Evolutionary conservation across 768 basidiomycete genomes (phyloP).

Genomic region (Lentinula sp.): DNA sequence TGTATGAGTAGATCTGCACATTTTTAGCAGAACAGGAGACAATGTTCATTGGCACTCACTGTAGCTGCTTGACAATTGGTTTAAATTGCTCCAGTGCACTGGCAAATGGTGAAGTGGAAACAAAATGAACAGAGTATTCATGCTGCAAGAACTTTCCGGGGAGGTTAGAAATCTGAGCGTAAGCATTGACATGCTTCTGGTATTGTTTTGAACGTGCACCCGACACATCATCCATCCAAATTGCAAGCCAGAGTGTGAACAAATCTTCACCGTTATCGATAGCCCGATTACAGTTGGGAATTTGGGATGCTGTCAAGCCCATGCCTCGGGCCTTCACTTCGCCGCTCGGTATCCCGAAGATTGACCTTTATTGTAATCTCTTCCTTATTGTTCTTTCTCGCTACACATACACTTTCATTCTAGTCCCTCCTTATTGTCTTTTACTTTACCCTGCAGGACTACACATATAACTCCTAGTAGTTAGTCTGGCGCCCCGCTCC

Average conservation of each 20-base stretch:
- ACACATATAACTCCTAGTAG: no score
- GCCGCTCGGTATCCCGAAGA: not conserved
- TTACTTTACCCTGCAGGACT: no score
- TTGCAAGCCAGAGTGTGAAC: slow-evolving; percentile 22
- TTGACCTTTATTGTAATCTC: no score
- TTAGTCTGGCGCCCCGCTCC: no score
- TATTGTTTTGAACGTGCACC: slow-evolving; percentile 37
- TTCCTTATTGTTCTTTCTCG: no score
- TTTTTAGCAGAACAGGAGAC: no score
- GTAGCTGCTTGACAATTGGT: slow-evolving; percentile 15
- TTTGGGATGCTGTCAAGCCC: no score
- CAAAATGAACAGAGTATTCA: slow-evolving; percentile 30
- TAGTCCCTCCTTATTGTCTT: no score
- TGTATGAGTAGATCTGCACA: slow-evolving; percentile 15
- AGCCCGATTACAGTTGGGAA: slow-evolving; percentile 26
- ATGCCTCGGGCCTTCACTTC: no score
- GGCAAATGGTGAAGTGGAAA: slow-evolving; percentile 32
- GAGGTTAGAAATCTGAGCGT: slow-evolving; percentile 28
- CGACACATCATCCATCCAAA: slow-evolving; percentile 36
- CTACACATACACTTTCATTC: no score
- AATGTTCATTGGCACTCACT: no score
- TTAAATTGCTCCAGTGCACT: slow-evolving; percentile 29
- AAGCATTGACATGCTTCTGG: slow-evolving; percentile 39
- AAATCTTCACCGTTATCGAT: slow-evolving; percentile 23
- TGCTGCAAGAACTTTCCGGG: slow-evolving; percentile 28